Evolutionary conservation across 352 stramenopile species (phyloP).

Genomic region (Peronosclerospora sorghi): DNA sequence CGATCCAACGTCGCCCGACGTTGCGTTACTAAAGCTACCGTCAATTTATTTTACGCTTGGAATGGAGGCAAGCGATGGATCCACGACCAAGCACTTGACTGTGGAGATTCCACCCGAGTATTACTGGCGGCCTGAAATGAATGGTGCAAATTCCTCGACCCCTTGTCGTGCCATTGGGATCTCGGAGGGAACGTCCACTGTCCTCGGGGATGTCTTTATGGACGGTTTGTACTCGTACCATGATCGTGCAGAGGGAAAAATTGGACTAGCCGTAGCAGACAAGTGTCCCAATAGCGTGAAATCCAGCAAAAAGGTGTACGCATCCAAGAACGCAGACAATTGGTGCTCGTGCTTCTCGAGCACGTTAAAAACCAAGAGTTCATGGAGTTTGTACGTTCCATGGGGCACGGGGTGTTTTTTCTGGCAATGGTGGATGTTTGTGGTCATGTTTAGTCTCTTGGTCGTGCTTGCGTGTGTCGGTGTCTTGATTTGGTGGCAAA

Average conservation of each 20-base stretch:
- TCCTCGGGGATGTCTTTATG: conserved; percentile 81
- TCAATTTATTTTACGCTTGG: conserved; percentile 73
- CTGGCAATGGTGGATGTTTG: conserved; percentile 81
- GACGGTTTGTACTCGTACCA: conserved; percentile 73
- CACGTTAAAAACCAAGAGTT: conserved; percentile 44
- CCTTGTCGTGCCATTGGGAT: conserved; percentile 71
- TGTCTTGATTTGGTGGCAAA: conserved; percentile 55
- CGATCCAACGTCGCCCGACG: conserved; percentile 38
- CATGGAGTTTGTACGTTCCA: conserved; percentile 41
- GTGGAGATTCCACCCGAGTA: conserved; percentile 76
- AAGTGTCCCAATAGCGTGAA: conserved; percentile 70
- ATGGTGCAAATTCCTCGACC: conserved; percentile 36
- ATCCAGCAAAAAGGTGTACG: conserved; percentile 65
- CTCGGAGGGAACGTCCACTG: conserved; percentile 48
- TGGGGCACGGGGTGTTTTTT: conserved; percentile 68
- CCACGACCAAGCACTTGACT: conserved; percentile 58
- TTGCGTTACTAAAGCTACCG: conserved; percentile 47
- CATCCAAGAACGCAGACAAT: conserved; percentile 27
- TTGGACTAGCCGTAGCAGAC: conserved; percentile 56
- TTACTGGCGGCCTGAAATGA: conserved; percentile 76
- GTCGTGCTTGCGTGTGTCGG: conserved; percentile 45
- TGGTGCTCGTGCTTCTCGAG: conserved; percentile 69
- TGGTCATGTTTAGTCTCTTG: conserved; percentile 47
- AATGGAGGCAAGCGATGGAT: conserved; percentile 32
- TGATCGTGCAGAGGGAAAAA: conserved; percentile 45